Evolutionary conservation across 73 alveolate species (phyloP).

Genomic region (Paramecium pentaurelia): DNA sequence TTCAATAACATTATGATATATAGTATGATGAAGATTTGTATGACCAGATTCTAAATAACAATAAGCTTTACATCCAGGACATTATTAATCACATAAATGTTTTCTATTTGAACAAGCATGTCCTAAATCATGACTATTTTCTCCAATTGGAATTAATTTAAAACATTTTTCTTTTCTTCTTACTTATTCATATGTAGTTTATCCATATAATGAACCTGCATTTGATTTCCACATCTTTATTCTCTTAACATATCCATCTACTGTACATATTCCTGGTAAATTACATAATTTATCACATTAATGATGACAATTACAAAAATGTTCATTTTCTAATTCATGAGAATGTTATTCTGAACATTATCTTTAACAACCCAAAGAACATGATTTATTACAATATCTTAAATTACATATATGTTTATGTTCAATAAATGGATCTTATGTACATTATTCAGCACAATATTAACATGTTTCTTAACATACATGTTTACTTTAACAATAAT

Average conservation of each 20-base stretch:
- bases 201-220: not conserved
- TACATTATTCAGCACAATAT: not conserved
- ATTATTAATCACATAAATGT: not conserved
- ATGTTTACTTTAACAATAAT: not conserved
- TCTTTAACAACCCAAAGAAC: not conserved
- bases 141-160: not conserved
- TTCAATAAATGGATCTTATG: not conserved
- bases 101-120: not conserved
- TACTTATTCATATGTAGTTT: not conserved
- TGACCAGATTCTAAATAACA: constrained; percentile 35
- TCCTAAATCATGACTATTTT: not conserved
- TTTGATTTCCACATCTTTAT: not conserved
- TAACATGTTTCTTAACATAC: not conserved
- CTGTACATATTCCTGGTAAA: not conserved
- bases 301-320: constrained; percentile 18
- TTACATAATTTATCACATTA: not conserved
- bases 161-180: not conserved
- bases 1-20: not conserved
- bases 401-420: not conserved
- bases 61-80: constrained; percentile 26
- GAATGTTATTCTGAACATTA: not conserved
- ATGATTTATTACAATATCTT: not conserved
- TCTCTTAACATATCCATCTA: not conserved
- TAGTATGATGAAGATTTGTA: not conserved
- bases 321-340: not conserved